Evolutionary conservation across 805 yeast species (phyloP).

Genomic region (Metschnikowia sp.): DNA sequence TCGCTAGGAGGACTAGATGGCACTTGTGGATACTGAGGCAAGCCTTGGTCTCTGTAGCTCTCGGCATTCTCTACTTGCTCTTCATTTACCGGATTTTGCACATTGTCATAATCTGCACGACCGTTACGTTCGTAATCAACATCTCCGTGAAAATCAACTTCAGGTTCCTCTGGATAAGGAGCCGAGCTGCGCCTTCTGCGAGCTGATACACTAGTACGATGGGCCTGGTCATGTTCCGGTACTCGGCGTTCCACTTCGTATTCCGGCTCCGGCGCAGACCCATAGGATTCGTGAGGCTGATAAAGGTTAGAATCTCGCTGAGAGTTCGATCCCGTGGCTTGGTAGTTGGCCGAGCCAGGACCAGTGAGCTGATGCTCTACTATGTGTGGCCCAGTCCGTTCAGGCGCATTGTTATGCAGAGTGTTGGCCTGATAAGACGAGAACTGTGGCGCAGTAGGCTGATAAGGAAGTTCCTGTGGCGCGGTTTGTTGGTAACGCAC

Average conservation of each 20-base stretch:
- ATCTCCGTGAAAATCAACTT: too few species aligned
- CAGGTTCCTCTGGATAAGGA: too few species aligned
- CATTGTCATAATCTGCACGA: too few species aligned
- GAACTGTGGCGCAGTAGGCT: background rate
- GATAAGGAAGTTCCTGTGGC: slow-evolving; percentile 1
- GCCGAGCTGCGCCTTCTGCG: too few species aligned
- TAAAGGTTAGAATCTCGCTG: background rate
- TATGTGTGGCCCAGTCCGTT: background rate
- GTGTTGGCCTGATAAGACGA: background rate
- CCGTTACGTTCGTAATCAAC: too few species aligned
- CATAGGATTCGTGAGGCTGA: background rate
- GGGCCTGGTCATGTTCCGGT: too few species aligned
- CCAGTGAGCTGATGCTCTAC: background rate
- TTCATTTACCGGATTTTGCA: too few species aligned
- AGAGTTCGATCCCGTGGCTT: background rate
- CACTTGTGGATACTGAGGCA: slow-evolving; percentile 8
- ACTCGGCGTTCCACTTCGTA: too few species aligned
- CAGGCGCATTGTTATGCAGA: background rate
- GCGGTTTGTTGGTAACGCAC: too few species aligned
- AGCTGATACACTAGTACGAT: too few species aligned
- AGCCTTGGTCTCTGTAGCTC: background rate
- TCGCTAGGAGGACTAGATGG: slow-evolving; percentile 18
- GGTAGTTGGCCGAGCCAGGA: background rate
- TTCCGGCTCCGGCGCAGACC: too few species aligned
- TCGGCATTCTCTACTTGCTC: too few species aligned